Evolutionary conservation across 176 grass and related monocot species (phyloP), one percentile per base, ranked within the genome.

Genomic region (Eremochloa ophiuroides): DNA sequence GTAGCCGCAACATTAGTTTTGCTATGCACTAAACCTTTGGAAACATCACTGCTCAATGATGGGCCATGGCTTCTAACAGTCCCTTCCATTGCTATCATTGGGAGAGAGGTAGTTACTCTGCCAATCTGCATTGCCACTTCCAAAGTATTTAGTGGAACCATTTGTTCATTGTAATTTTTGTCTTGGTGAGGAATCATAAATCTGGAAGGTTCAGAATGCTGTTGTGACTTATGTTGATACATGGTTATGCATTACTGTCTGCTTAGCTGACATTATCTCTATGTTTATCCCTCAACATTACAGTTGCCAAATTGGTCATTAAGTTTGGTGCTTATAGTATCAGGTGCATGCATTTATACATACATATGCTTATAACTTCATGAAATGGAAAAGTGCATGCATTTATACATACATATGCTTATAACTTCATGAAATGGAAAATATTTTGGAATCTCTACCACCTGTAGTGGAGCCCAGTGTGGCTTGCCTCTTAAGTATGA

Each of bases 1-100:
- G 97, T 99, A 44, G 97, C 97, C 6, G 91, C 97, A 7, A 96
- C 97, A 76, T 76, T 99, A 73, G 91, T 99, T 74, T 77, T 99
- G 60, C 50, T 99, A 70, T 99, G 97, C 74, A 92, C 91, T 34
- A 92, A 75, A 83, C 97, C 91, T 62, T 93, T 96, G 89, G 93
- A 99, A 88, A 55, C 77, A 66, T 77, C 91, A 43, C 9, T 85
- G 47, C 89, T 93, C 68, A 84, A 43, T 44, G 48, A 90, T 75
- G 86, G 87, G 29, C 91, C 87, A 35, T 99, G 97, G 97, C 88
- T 99, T 86, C 62, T 99, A 61, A 89, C 97, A 60, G 85, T 99
- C 68, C 97, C 97, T 83, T 87, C 97, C 31, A 99, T 99, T 90
- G 97, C 89, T 58, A 99, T 99, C 53, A 99, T 99, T 87, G 97